These are phyloP conservation scores for Cryphonectria carpinicola DNA, from an alignment of 2,329 filamentous ascomycete genomes.

Conservation along the genomic window DNA sequence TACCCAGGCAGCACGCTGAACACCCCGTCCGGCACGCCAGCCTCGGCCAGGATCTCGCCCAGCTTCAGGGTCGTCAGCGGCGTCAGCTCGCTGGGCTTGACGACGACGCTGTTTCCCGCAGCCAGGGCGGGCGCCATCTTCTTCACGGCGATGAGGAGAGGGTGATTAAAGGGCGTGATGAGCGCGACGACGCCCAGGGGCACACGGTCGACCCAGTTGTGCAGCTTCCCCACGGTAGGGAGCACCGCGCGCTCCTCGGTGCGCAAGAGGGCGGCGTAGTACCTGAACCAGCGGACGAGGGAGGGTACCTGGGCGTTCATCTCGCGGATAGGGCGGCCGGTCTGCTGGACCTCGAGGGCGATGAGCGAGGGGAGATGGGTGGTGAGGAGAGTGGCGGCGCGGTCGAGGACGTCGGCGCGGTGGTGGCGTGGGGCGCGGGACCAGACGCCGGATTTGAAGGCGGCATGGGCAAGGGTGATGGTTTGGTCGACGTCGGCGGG, in stretches of 20 bases:
- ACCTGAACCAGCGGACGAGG: slow-evolving; percentile 71
- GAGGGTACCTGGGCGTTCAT: slow-evolving; percentile 71
- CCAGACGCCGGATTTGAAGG: slow-evolving; percentile 59
- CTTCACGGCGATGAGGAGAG: slow-evolving; percentile 60
- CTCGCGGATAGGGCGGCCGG: slow-evolving; percentile 69
- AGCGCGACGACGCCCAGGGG: slow-evolving; percentile 62
- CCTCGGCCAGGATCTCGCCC: slow-evolving; percentile 63
- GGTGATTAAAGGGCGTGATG: slow-evolving; percentile 64
- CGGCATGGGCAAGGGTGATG: slow-evolving; percentile 46
- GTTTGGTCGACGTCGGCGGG: slow-evolving; percentile 47
- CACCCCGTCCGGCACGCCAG: slow-evolving; percentile 72
- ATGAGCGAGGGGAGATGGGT: slow-evolving; percentile 60
- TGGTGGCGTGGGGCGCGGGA: slow-evolving; percentile 58
- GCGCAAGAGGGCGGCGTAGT: slow-evolving; percentile 70
- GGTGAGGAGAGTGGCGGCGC: slow-evolving; percentile 58
- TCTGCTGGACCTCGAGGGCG: slow-evolving; percentile 67
- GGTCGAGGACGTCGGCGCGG: slow-evolving; percentile 66
- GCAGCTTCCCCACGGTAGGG: slow-evolving; percentile 64
- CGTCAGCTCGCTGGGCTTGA: slow-evolving; percentile 67
- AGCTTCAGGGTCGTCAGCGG: slow-evolving; percentile 65
- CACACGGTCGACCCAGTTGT: slow-evolving; percentile 58
- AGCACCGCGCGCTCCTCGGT: slow-evolving; percentile 69
- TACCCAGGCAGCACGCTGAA: slow-evolving; percentile 65
- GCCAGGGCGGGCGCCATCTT: slow-evolving; percentile 65
- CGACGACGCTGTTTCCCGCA: slow-evolving; percentile 61